phyloP scores from a whole-genome alignment of 2,329 filamentous ascomycete genomes.

The Cytospora schulzeri region DNA sequence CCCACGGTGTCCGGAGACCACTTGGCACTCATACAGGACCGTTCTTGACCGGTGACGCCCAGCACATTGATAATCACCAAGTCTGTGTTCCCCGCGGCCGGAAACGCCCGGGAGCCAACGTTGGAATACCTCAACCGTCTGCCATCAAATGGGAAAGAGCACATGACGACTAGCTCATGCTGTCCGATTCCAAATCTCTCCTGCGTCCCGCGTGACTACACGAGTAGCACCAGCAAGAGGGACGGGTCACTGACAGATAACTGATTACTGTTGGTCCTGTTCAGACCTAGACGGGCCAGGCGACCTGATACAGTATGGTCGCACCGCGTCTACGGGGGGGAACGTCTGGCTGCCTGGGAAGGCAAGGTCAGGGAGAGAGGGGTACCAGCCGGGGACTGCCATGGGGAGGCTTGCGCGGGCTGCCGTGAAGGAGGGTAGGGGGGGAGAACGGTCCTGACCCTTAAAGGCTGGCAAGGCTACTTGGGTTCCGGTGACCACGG shows the following conservation, averaged over 20 bases:
- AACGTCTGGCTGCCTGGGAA: neutral
- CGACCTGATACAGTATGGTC: constrained; percentile 10
- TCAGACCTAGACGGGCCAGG: neutral
- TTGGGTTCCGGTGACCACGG: neutral
- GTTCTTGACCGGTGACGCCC: neutral
- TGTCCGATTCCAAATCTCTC: neutral
- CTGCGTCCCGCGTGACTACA: neutral
- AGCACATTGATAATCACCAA: neutral
- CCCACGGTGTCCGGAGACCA: neutral
- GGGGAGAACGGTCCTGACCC: neutral
- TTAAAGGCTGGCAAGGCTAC: neutral
- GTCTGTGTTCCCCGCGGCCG: neutral
- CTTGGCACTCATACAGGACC: neutral
- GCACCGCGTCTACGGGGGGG: constrained; percentile 17
- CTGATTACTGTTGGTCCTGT: neutral
- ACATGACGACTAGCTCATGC: constrained; percentile 18
- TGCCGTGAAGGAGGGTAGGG: neutral
- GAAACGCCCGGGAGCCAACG: neutral
- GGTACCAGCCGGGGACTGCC: neutral
- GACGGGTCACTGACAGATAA: neutral
- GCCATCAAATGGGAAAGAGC: neutral
- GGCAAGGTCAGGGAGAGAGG: neutral
- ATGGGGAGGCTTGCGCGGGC: neutral
- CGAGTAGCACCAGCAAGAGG: neutral
- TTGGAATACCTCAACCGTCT: neutral